phyloP scores from a whole-genome alignment of 192 early-diverging fungal genomes.

The Lobosporangium transversale region DNA sequence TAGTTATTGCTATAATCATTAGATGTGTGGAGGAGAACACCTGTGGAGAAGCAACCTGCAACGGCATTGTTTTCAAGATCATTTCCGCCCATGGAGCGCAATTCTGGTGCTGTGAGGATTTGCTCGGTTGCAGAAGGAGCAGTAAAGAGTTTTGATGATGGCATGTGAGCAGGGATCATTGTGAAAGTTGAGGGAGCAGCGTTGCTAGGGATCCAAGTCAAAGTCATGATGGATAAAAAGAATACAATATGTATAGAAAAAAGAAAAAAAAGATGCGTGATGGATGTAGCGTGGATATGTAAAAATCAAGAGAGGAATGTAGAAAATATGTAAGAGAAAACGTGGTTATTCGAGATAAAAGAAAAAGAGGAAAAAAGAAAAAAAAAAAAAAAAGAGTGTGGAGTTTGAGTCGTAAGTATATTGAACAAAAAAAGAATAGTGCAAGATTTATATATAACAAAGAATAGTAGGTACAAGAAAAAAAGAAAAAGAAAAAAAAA shows the following conservation, averaged over 20 bases:
- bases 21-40: background rate
- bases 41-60: background rate
- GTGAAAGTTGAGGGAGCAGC: background rate
- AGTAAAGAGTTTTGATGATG: background rate
- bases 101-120: constrained; percentile 24
- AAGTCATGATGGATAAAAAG: constrained; percentile 4
- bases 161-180: constrained; percentile 4
- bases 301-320: background rate
- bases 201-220: constrained; percentile 6
- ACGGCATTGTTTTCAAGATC: background rate
- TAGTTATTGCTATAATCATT: constrained; percentile 1
- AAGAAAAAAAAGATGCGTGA: background rate
- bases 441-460: no score
- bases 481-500: background rate
- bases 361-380: background rate
- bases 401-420: no score
- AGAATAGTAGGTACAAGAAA: background rate
- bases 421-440: no score
- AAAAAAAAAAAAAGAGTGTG: constrained; percentile 9
- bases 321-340: background rate
- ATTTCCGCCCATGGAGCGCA: constrained; percentile 25
- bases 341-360: background rate
- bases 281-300: background rate
- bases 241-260: background rate
- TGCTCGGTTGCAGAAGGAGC: background rate